These are phyloP conservation scores for Aeschynomene evenia DNA, from an alignment of 306 rosid genomes.

Conservation along the genomic window DNA sequence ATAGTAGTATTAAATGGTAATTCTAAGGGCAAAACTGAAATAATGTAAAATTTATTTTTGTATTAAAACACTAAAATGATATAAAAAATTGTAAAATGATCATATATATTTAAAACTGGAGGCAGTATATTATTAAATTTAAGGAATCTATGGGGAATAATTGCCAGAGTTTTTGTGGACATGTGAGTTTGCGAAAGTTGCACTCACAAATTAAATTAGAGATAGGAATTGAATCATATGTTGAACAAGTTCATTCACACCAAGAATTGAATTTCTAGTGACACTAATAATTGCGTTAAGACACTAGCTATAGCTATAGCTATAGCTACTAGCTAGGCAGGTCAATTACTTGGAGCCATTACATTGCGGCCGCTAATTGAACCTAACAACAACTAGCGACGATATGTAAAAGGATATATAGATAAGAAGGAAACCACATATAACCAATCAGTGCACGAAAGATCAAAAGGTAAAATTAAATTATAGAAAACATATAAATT, in stretches of 20 bases:
- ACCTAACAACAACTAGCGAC: not conserved
- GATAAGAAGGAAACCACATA: not conserved
- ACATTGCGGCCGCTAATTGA: not conserved
- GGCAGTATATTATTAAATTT: too few relatives aligned
- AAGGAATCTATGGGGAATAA: not conserved
- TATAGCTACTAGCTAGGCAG: not conserved
- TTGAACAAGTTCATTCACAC: not conserved
- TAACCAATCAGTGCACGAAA: constrained; percentile 9
- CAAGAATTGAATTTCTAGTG: not conserved
- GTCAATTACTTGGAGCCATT: constrained; percentile 16
- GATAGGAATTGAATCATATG: not conserved
- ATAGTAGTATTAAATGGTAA: too few relatives aligned
- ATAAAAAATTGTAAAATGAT: too few relatives aligned
- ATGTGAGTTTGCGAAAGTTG: not conserved
- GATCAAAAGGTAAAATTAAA: too few relatives aligned
- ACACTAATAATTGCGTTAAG: too few relatives aligned
- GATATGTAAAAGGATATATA: not conserved
- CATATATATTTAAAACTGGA: too few relatives aligned
- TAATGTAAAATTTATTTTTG: too few relatives aligned
- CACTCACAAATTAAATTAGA: not conserved
- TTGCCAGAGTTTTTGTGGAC: not conserved
- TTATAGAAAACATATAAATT: too few relatives aligned
- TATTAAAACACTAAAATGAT: too few relatives aligned
- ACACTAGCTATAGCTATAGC: too few relatives aligned
- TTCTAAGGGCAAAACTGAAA: too few relatives aligned